Evolutionary conservation across 2,329 filamentous ascomycete species (phyloP).

Genomic region (Fusarium foetens): DNA sequence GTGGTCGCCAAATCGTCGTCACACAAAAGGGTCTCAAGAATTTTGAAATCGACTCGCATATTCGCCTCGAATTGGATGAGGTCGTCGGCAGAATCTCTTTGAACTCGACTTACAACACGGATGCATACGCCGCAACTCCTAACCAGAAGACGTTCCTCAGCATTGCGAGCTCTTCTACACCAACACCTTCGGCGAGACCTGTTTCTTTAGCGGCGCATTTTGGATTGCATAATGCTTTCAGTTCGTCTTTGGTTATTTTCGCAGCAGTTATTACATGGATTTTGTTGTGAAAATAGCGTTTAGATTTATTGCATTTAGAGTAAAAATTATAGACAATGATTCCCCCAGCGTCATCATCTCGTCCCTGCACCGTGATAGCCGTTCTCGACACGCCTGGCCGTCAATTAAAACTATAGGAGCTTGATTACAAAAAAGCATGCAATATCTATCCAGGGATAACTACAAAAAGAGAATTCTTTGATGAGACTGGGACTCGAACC

Average conservation of each 20-base stretch:
- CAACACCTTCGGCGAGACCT: background rate
- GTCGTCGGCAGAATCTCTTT: conserved; percentile 63
- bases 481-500: conserved; percentile 35
- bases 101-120: conserved; percentile 68
- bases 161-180: background rate
- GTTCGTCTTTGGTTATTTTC: background rate
- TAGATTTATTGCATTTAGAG: background rate
- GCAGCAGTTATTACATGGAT: background rate
- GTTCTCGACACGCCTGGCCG: rapidly evolving
- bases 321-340: background rate
- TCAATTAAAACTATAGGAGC: rapidly evolving
- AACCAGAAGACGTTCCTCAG: conserved; percentile 48
- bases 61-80: conserved; percentile 66
- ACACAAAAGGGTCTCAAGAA: conserved; percentile 53
- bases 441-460: rapidly evolving
- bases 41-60: conserved; percentile 66
- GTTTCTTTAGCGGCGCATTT: background rate
- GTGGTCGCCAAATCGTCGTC: conserved; percentile 66
- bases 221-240: background rate
- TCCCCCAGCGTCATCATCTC: background rate
- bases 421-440: background rate
- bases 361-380: rapidly evolving
- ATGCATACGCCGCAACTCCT: conserved; percentile 61
- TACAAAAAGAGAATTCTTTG: background rate
- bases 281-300: background rate